These are phyloP conservation scores for Tremellales sp. DNA, from an alignment of 1,284 basidiomycete genomes.

Conservation along the genomic window DNA sequence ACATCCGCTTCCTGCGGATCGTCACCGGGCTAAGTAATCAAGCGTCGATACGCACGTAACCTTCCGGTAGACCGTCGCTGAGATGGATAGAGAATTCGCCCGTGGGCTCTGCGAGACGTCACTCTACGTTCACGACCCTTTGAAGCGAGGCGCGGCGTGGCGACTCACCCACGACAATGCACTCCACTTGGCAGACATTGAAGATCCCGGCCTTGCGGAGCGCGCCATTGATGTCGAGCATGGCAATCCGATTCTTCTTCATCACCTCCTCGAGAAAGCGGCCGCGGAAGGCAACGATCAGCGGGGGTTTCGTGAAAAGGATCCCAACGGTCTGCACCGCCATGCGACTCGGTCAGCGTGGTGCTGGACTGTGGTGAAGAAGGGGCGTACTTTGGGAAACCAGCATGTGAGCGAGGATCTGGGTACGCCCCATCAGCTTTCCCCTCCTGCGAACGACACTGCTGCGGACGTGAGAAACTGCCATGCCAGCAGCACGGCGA, in stretches of 20 bases:
- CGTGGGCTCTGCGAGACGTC: slow-evolving; percentile 19
- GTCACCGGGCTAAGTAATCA: slow-evolving; percentile 1
- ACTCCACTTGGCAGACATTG: slow-evolving; percentile 19
- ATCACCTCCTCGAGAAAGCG: slow-evolving; percentile 14
- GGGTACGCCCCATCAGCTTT: slow-evolving; percentile 1
- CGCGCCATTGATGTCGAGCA: slow-evolving; percentile 15
- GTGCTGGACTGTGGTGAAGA: background rate
- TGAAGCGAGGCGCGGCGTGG: background rate
- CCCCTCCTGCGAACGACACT: too few relatives aligned
- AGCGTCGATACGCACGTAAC: slow-evolving; percentile 4
- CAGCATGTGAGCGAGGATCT: background rate
- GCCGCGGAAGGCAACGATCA: slow-evolving; percentile 22
- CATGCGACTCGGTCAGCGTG: slow-evolving; percentile 1
- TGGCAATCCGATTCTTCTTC: slow-evolving; percentile 15
- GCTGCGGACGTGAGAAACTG: slow-evolving; percentile 21
- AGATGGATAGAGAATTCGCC: slow-evolving; percentile 19
- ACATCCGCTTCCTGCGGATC: slow-evolving; percentile 10
- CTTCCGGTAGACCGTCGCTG: slow-evolving; percentile 11
- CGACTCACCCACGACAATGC: slow-evolving; percentile 14
- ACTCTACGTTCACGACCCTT: background rate
- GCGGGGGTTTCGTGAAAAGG: slow-evolving; percentile 12
- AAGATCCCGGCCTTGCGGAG: slow-evolving; percentile 11
- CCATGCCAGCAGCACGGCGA: slow-evolving; percentile 12
- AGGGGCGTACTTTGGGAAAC: slow-evolving; percentile 5
- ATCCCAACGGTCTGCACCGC: slow-evolving; percentile 2